Evolutionary conservation across 495 filamentous ascomycete species (phyloP), one percentile per base, ranked within the genome.

Genomic region (Endocarpon pusillum): DNA sequence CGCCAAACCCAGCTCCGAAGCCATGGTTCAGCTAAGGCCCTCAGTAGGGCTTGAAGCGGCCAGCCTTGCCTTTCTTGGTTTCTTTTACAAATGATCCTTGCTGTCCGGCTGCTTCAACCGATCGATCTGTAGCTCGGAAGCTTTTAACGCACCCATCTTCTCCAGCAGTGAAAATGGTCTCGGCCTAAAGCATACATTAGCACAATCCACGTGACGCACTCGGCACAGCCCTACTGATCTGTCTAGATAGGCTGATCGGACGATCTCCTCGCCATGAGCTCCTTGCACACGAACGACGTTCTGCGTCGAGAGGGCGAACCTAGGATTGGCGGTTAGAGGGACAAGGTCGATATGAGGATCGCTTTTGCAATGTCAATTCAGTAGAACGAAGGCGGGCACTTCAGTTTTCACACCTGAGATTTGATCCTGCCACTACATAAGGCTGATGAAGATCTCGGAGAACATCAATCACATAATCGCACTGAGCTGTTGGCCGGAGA

Each of bases 391-490:
- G n/a, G n/a, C n/a, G n/a, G n/a, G n/a, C n/a, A n/a, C n/a, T n/a
- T n/a, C n/a, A n/a, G n/a, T n/a, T n/a, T n/a, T n/a, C n/a, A n/a
- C n/a, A n/a, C n/a, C n/a, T n/a, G n/a, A n/a, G n/a, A n/a, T n/a
- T n/a, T n/a, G n/a, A n/a, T n/a, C n/a, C n/a, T n/a, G n/a, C n/a
- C n/a, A n/a, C n/a, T n/a, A n/a, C n/a, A n/a, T n/a, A n/a, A n/a
- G n/a, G n/a, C n/a, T n/a, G n/a, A n/a, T n/a, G n/a, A n/a, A n/a
- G n/a, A n/a, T n/a, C 67, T 33, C 62, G 51, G 26, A 71, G 57
- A 17, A 93, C 54, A 54, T 85, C 75, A 20, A 78, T 73, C 3
- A 87, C 62, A 51, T 97, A 97, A 57, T 89, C 81, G 43, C 80
- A 87, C 11, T 61, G 64, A 19, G 94, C 55, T 30, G 55, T 51